Percentiles rank a stretch among this genome's conserved stretches.
These are phyloP conservation scores for Ensete glaucum DNA, from an alignment of 176 grass and related monocot species.

Conservation along the genomic window DNA sequence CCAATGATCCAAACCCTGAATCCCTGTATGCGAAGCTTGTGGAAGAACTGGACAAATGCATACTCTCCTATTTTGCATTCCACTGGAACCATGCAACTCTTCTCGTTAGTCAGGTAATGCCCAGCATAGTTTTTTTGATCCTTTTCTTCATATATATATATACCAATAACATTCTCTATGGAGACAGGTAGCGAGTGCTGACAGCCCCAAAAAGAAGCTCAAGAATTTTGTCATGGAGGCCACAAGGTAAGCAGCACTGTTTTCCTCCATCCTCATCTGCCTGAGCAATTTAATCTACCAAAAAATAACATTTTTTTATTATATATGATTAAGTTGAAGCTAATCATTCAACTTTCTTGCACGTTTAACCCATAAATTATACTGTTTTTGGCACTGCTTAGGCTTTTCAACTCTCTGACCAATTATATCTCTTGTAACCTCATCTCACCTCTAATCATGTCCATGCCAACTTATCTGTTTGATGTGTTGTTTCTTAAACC, in stretches of 20 bases:
- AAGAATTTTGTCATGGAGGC: constrained; percentile 80
- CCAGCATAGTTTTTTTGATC: constrained; percentile 9
- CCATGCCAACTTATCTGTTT: too few relatives aligned
- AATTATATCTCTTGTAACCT: too few relatives aligned
- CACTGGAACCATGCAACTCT: constrained; percentile 66
- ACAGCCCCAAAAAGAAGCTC: constrained; percentile 59
- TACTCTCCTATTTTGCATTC: constrained; percentile 92
- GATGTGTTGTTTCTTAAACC: too few relatives aligned
- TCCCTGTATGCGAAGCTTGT: constrained; percentile 56
- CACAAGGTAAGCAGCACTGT: constrained; percentile 43
- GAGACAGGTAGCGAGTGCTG: constrained; percentile 42
- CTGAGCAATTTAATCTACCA: too few relatives aligned
- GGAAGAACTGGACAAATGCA: constrained; percentile 84
- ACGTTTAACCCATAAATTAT: too few relatives aligned
- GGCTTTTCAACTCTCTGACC: too few relatives aligned
- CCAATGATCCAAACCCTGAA: constrained; percentile 54
- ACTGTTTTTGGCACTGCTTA: too few relatives aligned
- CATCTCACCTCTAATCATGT: too few relatives aligned
- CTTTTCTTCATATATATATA: neutral
- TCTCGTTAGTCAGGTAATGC: constrained; percentile 56
- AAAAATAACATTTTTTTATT: too few relatives aligned
- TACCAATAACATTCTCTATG: neutral
- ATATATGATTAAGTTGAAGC: too few relatives aligned
- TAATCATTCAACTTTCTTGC: too few relatives aligned
- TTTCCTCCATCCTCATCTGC: too few relatives aligned